Base-by-base conservation (phyloP, 108 stramenopile species). In the Pseudonitzschia pungens region DNA sequence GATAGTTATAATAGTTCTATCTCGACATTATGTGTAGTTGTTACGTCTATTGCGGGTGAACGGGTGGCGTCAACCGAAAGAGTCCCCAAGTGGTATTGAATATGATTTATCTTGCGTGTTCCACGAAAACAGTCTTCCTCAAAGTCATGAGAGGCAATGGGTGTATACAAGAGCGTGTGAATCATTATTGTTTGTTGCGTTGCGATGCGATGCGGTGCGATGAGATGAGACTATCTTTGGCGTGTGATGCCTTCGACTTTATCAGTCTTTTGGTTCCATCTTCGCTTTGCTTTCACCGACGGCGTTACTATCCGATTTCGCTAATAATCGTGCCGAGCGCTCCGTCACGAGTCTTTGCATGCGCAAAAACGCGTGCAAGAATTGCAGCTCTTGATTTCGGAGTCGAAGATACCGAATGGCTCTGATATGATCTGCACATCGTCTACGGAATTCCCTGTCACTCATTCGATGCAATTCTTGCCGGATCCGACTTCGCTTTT, bases 351-450 rank as follows among this genome's bases (percentile, higher is more conserved):
- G 42, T 29, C 32, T 44, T 29, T 76, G 75, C 41, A 76, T 43
- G 14, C 75, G 67, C 40, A 62, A 41, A 14, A 76, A 51, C 18
- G 66, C 36, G 56, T 71, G 7, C 54, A 77, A 52, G 29, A 69
- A 58, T 9, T 48, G 33, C 31, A 77, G 18, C 31, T 77, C 76
- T 31, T 77, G 60, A 33, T 71, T 77, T 22, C 76, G 76, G 7
- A 77, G 56, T 24, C 76, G 69, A 12, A 77, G 52, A 40, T 77
- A 77, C 29, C 76, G 69, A 42, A 77, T 70, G 18, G 76, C 76
- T 33, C 76, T 33, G 31, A 77, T 77, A 31, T 63, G 65, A 44
- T 65, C 70, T 26, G 70, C 62, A 24, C 64, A 70, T 45, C 56
- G 28, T 57, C 55, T 21, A 4, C 65, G 62, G 29, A 77, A 77